Percentiles rank a stretch among this genome's conserved stretches.
phyloP scores from a whole-genome alignment of 108 stramenopile species.

The Chaetoceros muelleri region DNA sequence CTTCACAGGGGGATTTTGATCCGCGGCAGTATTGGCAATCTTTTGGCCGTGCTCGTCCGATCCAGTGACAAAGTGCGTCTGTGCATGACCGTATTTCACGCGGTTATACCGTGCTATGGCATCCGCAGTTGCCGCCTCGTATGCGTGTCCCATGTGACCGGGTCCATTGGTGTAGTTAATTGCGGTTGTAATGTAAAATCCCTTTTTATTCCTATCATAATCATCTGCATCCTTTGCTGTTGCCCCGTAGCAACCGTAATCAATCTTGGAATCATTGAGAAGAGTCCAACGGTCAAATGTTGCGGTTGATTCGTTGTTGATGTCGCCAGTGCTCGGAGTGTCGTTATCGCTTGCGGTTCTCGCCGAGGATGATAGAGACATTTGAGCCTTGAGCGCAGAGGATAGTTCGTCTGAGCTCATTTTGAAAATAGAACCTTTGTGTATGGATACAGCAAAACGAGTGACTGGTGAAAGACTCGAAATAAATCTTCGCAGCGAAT shows the following conservation, averaged over 20 bases:
- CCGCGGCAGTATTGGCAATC: conserved; percentile 90
- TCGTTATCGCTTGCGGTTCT: no score
- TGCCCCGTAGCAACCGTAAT: conserved; percentile 51
- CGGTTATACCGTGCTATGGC: conserved; percentile 87
- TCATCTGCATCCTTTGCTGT: conserved; percentile 13
- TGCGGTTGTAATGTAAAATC: conserved; percentile 96
- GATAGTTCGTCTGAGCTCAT: no score
- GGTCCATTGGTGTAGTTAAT: conserved; percentile 99
- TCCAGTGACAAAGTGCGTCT: conserved; percentile 90
- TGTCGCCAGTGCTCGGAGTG: no score
- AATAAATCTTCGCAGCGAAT: no score
- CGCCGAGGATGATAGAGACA: no score
- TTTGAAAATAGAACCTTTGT: no score
- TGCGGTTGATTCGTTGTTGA: not conserved
- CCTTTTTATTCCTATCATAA: conserved; percentile 7
- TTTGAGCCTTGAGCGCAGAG: no score
- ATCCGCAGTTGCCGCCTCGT: conserved; percentile 91
- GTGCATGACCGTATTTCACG: conserved; percentile 22
- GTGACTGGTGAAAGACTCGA: no score
- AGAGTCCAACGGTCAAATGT: conserved; percentile 72
- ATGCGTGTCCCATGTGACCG: conserved; percentile 98
- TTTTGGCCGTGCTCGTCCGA: conserved; percentile 99
- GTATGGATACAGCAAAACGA: no score
- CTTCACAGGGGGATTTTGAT: conserved; percentile 30
- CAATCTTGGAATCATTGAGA: conserved; percentile 44